These are phyloP conservation scores for Physaria fendleri DNA, from an alignment of 345 rosid species.

Conservation along the genomic window DNA sequence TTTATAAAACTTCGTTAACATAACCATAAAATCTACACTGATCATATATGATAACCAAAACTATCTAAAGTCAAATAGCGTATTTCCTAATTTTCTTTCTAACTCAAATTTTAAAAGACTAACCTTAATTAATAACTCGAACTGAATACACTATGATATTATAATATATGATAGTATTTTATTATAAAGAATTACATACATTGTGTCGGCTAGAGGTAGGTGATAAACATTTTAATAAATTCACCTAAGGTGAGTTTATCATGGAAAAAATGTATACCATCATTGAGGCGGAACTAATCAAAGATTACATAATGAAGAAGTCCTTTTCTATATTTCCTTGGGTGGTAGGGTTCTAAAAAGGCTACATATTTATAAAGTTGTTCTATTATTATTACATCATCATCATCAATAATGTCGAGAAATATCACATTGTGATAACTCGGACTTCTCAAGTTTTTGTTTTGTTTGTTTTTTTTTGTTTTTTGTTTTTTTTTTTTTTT, in stretches of 20 bases:
- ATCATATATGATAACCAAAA: background rate
- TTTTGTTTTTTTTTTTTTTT: no score
- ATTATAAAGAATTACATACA: background rate
- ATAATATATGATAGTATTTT: no score
- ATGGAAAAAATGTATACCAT: background rate
- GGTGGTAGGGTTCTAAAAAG: constrained; percentile 21
- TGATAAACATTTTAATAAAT: constrained; percentile 1
- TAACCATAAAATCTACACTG: background rate
- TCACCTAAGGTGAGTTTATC: background rate
- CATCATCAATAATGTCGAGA: constrained; percentile 19
- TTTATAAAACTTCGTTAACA: background rate
- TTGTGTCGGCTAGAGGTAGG: constrained; percentile 10
- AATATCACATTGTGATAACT: background rate
- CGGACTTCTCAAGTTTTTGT: constrained; percentile 3
- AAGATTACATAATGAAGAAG: background rate
- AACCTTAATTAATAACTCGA: background rate
- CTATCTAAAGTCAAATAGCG: background rate
- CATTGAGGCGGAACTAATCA: constrained; percentile 19
- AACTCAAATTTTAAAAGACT: background rate
- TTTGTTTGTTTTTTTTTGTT: no score
- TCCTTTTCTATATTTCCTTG: constrained; percentile 19
- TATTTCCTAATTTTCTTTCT: background rate
- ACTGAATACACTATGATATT: background rate
- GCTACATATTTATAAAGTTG: background rate
- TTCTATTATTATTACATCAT: constrained; percentile 19